Evolutionary conservation across 257 asterid genomes (phyloP).

Genomic region (Nicotiana obtusifolia): DNA sequence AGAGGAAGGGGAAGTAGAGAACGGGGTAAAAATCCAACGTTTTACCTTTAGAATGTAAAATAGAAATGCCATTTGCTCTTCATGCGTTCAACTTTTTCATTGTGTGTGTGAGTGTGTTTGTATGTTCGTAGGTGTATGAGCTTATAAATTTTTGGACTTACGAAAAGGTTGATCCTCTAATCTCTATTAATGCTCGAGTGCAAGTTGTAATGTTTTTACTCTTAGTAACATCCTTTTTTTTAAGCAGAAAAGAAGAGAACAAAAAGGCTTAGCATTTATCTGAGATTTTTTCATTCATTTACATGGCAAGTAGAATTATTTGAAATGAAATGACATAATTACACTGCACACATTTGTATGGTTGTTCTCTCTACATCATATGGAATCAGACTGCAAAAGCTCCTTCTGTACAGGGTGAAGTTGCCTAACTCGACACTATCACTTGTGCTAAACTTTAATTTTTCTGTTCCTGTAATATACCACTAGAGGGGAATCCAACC

Average conservation of each 20-base stretch:
- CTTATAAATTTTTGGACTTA: not conserved
- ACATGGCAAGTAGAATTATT: conserved; percentile 3
- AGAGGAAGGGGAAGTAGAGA: no score
- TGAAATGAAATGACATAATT: not conserved
- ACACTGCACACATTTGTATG: not conserved
- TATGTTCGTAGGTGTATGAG: not conserved
- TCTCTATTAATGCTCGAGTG: not conserved
- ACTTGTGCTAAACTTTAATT: not conserved
- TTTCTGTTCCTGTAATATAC: conserved; percentile 11
- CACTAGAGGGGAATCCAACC: conserved; percentile 93
- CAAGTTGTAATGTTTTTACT: not conserved
- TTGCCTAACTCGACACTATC: not conserved
- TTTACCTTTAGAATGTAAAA: not conserved
- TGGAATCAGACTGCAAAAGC: not conserved
- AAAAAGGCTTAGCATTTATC: not conserved
- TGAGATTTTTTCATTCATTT: not conserved
- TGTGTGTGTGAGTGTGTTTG: not conserved
- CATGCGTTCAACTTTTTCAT: not conserved
- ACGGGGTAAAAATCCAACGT: no score
- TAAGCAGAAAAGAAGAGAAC: not conserved
- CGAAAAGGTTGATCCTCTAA: not conserved
- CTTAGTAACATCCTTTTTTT: not conserved
- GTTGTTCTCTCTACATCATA: not conserved
- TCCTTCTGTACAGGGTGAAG: conserved; percentile 13
- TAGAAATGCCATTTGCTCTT: not conserved